Conservation (phyloP, 75 land plant species). For the Pinus albicaulis region DNA sequence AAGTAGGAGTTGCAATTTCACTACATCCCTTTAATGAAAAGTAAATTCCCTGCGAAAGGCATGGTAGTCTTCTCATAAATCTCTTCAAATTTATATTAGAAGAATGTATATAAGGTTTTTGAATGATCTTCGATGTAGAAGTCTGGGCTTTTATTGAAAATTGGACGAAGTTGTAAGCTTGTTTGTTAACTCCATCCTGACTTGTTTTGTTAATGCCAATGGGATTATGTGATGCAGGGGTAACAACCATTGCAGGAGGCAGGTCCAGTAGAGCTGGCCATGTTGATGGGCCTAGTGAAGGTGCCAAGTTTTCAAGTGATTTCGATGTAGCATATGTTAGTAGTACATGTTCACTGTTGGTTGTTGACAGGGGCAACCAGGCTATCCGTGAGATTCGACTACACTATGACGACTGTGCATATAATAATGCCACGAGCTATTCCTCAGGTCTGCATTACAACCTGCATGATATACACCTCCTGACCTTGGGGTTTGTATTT, state of each 20-base stretch:
- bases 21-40: too few relatives aligned
- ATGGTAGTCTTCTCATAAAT: not conserved
- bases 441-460: conserved; percentile 36
- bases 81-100: not conserved
- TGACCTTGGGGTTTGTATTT: too few relatives aligned
- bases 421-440: conserved; percentile 39
- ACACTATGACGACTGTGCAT: conserved; percentile 56
- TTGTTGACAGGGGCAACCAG: conserved; percentile 82
- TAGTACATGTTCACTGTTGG: conserved; percentile 63
- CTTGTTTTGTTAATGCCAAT: not conserved
- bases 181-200: not conserved
- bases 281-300: conserved; percentile 77
- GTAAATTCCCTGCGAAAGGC: too few relatives aligned
- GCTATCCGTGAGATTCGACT: conserved; percentile 77
- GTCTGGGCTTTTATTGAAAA: not conserved
- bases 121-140: not conserved
- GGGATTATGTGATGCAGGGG: conserved; percentile 37
- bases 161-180: not conserved
- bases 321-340: conserved; percentile 72
- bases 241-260: conserved; percentile 87
- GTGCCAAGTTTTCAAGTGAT: conserved; percentile 79
- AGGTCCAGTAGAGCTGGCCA: conserved; percentile 75
- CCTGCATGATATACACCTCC: too few relatives aligned
- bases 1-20: too few relatives aligned
- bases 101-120: not conserved